These are phyloP conservation scores for Suillus subluteus DNA, from an alignment of 768 basidiomycete genomes.

Conservation along the genomic window DNA sequence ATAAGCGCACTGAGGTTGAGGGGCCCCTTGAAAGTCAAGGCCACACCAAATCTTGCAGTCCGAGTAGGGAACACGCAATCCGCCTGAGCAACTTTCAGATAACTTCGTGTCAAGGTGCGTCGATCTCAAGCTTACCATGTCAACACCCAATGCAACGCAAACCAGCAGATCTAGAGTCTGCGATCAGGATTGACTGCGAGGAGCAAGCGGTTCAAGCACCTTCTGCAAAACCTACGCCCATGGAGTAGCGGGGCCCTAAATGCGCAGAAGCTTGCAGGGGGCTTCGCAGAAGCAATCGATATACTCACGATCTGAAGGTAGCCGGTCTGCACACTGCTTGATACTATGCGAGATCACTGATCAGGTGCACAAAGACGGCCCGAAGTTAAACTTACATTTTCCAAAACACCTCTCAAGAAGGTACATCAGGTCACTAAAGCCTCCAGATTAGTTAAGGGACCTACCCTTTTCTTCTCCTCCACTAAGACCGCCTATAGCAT, in stretches of 20 bases:
- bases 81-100: constrained; percentile 49
- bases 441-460: constrained; percentile 17
- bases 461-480: constrained; percentile 91
- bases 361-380: constrained; percentile 14
- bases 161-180: constrained; percentile 72
- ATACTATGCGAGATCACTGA: constrained; percentile 60
- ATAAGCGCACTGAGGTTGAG: constrained; percentile 69
- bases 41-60: constrained; percentile 90
- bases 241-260: constrained; percentile 84
- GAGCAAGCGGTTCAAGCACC: constrained; percentile 43
- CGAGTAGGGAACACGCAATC: constrained; percentile 95
- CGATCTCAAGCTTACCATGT: constrained; percentile 64
- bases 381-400: constrained; percentile 59
- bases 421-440: constrained; percentile 10
- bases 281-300: constrained; percentile 7
- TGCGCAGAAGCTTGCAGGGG: constrained; percentile 11
- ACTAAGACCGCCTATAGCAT: constrained; percentile 88
- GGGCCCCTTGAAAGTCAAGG: constrained; percentile 80
- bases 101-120: constrained; percentile 5
- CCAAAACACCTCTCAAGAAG: constrained; percentile 76
- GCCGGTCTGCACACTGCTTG: constrained; percentile 75
- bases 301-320: constrained; percentile 75
- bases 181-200: constrained; percentile 2
- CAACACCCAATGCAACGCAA: constrained; percentile 89
- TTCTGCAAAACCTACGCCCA: constrained; percentile 94